Percentiles rank a stretch among this genome's conserved stretches.
These are phyloP conservation scores for Neocatenulostroma microsporum DNA, from an alignment of 2,329 filamentous ascomycete genomes.

Conservation along the genomic window DNA sequence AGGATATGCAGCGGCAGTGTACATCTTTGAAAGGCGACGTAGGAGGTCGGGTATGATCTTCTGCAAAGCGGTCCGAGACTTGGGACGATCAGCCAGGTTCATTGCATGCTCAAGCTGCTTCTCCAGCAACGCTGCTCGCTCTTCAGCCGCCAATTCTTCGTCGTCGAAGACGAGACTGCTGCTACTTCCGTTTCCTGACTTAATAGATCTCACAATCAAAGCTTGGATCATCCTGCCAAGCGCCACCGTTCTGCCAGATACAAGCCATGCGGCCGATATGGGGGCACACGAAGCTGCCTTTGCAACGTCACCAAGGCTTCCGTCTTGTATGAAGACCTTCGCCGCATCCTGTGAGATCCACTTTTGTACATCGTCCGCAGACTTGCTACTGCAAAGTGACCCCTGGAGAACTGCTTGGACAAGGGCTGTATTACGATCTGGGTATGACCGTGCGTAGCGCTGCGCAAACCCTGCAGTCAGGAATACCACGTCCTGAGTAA, in stretches of 20 bases:
- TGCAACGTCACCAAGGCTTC: slow-evolving; percentile 49
- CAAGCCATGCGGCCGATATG: slow-evolving; percentile 19
- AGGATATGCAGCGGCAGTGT: slow-evolving; percentile 16
- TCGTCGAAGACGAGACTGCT: slow-evolving; percentile 28
- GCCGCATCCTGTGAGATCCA: slow-evolving; percentile 51
- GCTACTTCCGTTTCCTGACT: too few relatives aligned
- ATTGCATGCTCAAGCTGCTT: slow-evolving; percentile 30
- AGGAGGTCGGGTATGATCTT: slow-evolving; percentile 15
- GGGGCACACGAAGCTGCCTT: slow-evolving; percentile 43
- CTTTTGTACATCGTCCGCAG: slow-evolving; percentile 15
- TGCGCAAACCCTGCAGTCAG: slow-evolving; percentile 23
- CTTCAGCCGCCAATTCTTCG: slow-evolving; percentile 18
- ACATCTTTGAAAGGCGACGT: slow-evolving; percentile 15
- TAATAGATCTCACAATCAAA: slow-evolving; percentile 13
- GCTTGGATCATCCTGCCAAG: slow-evolving; percentile 19
- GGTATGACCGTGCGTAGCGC: slow-evolving; percentile 19
- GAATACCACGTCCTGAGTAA: slow-evolving; percentile 4
- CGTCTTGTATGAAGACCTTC: slow-evolving; percentile 52
- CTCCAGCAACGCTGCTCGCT: slow-evolving; percentile 36
- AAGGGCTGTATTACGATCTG: slow-evolving; percentile 10
- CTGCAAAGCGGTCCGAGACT: slow-evolving; percentile 12
- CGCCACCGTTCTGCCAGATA: slow-evolving; percentile 13
- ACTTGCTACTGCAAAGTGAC: slow-evolving; percentile 13
- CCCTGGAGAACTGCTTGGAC: slow-evolving; percentile 16
- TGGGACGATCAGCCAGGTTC: slow-evolving; percentile 19